Evolutionary conservation across 78 protist species (phyloP).

Genomic region (Dictyostelium purpureum): DNA sequence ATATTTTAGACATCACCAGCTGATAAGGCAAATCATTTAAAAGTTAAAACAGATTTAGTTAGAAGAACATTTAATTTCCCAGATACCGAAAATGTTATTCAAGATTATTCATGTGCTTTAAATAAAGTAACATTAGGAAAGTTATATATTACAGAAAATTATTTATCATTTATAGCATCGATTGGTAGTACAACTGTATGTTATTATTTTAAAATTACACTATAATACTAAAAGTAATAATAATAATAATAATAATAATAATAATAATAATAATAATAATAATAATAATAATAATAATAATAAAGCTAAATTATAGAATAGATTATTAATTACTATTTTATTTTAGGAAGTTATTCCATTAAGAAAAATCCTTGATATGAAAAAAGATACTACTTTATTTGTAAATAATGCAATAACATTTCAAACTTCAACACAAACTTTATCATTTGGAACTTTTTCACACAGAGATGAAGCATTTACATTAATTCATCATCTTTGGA

Average conservation of each 20-base stretch:
- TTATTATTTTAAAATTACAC: too few species aligned
- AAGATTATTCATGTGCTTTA: conserved; percentile 62
- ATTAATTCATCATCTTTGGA: conserved; percentile 66
- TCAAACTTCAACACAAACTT: conserved; percentile 9
- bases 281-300: neutral
- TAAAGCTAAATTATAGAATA: neutral
- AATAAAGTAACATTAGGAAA: conserved; percentile 46
- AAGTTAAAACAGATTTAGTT: conserved; percentile 48
- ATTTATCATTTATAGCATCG: conserved; percentile 42
- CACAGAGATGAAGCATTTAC: conserved; percentile 65
- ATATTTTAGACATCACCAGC: conserved; percentile 32
- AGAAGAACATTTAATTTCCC: conserved; percentile 74
- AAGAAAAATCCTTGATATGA: conserved; percentile 52
- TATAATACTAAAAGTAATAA: too few species aligned
- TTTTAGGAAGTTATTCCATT: conserved; percentile 48
- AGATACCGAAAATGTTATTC: conserved; percentile 71
- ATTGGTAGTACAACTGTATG: conserved; percentile 37
- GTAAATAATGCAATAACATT: conserved; percentile 56
- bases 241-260: too few species aligned
- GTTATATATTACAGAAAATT: conserved; percentile 57
- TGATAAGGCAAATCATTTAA: conserved; percentile 46
- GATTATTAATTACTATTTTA: neutral
- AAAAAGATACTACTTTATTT: conserved; percentile 58
- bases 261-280: neutral
- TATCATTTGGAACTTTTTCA: conserved; percentile 68